These are phyloP conservation scores for Trichoderma sp. DNA, from an alignment of 2,329 filamentous ascomycete genomes.

Conservation along the genomic window DNA sequence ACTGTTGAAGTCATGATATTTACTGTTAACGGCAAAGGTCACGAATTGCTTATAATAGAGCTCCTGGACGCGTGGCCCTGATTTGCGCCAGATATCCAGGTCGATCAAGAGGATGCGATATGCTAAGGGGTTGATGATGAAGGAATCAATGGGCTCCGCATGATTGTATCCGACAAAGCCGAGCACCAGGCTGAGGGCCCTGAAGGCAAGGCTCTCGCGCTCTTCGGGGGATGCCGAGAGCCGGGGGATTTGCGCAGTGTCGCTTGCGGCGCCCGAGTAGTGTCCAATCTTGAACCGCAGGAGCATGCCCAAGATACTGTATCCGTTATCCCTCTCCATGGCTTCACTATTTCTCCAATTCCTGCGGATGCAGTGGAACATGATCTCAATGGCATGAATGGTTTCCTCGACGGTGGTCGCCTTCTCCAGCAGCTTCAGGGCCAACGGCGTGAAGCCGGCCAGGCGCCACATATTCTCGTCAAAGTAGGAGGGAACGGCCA, in stretches of 20 bases:
- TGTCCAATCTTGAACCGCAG: slow-evolving; percentile 79
- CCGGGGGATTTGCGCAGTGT: slow-evolving; percentile 42
- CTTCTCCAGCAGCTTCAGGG: slow-evolving; percentile 80
- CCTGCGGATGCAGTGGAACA: slow-evolving; percentile 82
- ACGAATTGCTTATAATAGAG: slow-evolving; percentile 93
- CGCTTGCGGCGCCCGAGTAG: slow-evolving; percentile 38
- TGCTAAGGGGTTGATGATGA: slow-evolving; percentile 93
- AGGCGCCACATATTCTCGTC: slow-evolving; percentile 93
- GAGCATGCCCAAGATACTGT: slow-evolving; percentile 81
- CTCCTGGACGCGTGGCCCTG: slow-evolving; percentile 74
- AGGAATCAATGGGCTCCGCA: slow-evolving; percentile 77
- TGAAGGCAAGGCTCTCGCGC: slow-evolving; percentile 57
- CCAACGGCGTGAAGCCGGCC: slow-evolving; percentile 85
- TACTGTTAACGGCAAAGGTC: slow-evolving; percentile 85
- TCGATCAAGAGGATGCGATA: slow-evolving; percentile 92
- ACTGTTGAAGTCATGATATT: slow-evolving; percentile 89
- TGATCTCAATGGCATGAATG: slow-evolving; percentile 75
- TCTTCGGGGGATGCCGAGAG: slow-evolving; percentile 55
- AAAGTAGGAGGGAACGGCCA: slow-evolving; percentile 77
- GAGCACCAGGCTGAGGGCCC: slow-evolving; percentile 76
- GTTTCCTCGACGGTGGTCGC: slow-evolving; percentile 71
- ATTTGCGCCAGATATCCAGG: slow-evolving; percentile 87
- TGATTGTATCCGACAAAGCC: slow-evolving; percentile 88
- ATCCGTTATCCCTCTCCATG: slow-evolving; percentile 95
- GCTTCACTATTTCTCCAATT: slow-evolving; percentile 98